Evolutionary conservation across 495 filamentous ascomycete species (phyloP).

Genomic region (Tetracladium marchalianum): DNA sequence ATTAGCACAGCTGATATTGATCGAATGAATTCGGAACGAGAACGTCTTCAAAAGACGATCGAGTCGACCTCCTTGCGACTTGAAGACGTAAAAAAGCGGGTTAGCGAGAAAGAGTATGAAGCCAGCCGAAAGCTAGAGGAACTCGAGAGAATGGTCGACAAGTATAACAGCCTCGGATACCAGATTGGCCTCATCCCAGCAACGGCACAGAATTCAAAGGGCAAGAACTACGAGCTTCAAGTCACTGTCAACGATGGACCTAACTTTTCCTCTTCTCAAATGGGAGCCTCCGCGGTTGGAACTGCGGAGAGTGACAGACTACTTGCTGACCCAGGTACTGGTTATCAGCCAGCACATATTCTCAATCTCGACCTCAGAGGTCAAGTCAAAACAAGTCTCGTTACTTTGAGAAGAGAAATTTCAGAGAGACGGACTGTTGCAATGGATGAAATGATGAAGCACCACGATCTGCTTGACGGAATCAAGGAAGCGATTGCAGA

Average conservation of each 20-base stretch:
- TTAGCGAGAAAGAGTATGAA: slow-evolving; percentile 75
- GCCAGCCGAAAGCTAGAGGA: slow-evolving; percentile 78
- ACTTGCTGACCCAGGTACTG: slow-evolving; percentile 67
- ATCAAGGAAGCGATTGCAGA: slow-evolving; percentile 94
- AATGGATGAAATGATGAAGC: slow-evolving; percentile 80
- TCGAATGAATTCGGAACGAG: slow-evolving; percentile 91
- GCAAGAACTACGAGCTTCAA: slow-evolving; percentile 69
- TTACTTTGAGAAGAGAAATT: slow-evolving; percentile 74
- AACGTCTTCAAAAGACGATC: slow-evolving; percentile 77
- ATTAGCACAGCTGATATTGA: slow-evolving; percentile 97
- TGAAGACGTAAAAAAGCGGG: slow-evolving; percentile 71
- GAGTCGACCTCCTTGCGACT: slow-evolving; percentile 62
- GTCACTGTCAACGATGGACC: slow-evolving; percentile 58
- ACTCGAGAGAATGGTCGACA: slow-evolving; percentile 73
- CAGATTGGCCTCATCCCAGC: slow-evolving; percentile 82
- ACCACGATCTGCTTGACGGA: slow-evolving; percentile 81
- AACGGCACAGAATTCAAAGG: slow-evolving; percentile 76
- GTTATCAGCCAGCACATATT: slow-evolving; percentile 82
- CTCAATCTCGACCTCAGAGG: slow-evolving; percentile 79
- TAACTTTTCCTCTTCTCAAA: slow-evolving; percentile 67
- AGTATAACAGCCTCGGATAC: slow-evolving; percentile 89
- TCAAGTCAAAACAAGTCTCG: slow-evolving; percentile 66
- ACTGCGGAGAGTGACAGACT: slow-evolving; percentile 49
- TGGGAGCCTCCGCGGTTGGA: slow-evolving; percentile 39
- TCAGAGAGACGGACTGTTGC: slow-evolving; percentile 71